Evolutionary conservation across 352 stramenopile species (phyloP).

Genomic region (Phytophthora pistaciae): DNA sequence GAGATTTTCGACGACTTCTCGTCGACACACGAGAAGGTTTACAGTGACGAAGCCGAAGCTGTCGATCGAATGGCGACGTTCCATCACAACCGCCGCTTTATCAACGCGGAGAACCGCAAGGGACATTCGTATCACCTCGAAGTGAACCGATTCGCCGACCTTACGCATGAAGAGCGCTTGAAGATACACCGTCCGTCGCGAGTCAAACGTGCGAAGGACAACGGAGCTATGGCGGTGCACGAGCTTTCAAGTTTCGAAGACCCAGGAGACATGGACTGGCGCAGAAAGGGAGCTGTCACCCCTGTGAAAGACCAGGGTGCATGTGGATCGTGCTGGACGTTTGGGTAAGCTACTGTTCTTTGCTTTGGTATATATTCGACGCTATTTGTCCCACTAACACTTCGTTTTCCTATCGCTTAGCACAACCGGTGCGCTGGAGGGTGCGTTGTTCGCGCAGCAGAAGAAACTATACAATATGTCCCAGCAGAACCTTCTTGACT

Average conservation of each 20-base stretch:
- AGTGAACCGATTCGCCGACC: constrained; percentile 88
- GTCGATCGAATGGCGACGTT: constrained; percentile 70
- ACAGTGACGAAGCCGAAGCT: constrained; percentile 55
- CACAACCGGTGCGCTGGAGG: constrained; percentile 84
- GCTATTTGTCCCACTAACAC: not conserved
- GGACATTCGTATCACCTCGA: constrained; percentile 80
- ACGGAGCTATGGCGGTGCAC: constrained; percentile 65
- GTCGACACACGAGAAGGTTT: constrained; percentile 65
- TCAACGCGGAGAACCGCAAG: constrained; percentile 88
- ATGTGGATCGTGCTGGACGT: constrained; percentile 95
- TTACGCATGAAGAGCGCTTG: constrained; percentile 76
- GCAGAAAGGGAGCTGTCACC: constrained; percentile 85
- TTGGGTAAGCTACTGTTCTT: constrained; percentile 53
- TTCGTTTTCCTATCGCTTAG: constrained; percentile 34
- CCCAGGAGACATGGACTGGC: constrained; percentile 89
- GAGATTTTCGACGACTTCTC: constrained; percentile 77
- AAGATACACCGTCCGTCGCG: constrained; percentile 50
- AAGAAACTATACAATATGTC: constrained; percentile 87
- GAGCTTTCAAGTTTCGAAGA: constrained; percentile 43
- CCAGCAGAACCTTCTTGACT: constrained; percentile 92
- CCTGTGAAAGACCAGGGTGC: constrained; percentile 93
- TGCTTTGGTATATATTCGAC: not conserved
- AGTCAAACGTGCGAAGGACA: constrained; percentile 67
- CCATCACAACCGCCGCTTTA: constrained; percentile 87
- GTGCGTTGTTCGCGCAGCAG: constrained; percentile 71